A percentile compares a stretch with the other conserved stretches of the same genome.
phyloP scores from a whole-genome alignment of 2,329 filamentous ascomycete species.

The Hymenoscyphus infarciens region DNA sequence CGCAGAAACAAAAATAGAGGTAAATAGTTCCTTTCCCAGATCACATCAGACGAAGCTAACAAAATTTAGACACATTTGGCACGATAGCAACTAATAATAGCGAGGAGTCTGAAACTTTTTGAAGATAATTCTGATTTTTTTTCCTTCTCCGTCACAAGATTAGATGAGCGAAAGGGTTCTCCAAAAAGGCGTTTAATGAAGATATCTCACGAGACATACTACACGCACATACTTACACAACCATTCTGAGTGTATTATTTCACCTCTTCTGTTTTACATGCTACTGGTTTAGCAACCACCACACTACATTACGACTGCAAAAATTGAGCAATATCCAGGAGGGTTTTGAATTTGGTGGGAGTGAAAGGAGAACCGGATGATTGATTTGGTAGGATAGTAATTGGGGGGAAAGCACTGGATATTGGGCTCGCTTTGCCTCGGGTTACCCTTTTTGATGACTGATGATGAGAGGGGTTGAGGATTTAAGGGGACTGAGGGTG shows the following conservation, averaged over 20 bases:
- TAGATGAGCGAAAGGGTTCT: conserved; percentile 2
- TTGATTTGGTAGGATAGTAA: not conserved
- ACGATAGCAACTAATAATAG: conserved; percentile 44
- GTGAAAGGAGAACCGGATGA: not conserved
- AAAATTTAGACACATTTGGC: conserved; percentile 43
- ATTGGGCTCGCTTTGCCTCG: conserved; percentile 2
- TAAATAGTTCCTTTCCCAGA: conserved; percentile 35
- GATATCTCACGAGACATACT: conserved; percentile 7
- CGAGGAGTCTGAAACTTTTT: conserved; percentile 52
- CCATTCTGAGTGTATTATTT: not conserved
- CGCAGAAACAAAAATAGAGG: conserved; percentile 48
- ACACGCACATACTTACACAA: not conserved
- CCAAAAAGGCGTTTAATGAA: conserved; percentile 2
- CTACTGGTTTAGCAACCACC: not conserved
- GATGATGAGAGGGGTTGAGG: not conserved
- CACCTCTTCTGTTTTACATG: not conserved
- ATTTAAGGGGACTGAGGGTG: not conserved
- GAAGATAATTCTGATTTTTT: conserved; percentile 1
- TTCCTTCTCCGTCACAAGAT: conserved; percentile 6
- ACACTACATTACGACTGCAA: not conserved
- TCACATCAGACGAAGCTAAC: not conserved
- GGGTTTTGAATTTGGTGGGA: not conserved
- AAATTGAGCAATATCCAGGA: not conserved
- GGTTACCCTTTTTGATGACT: not conserved
- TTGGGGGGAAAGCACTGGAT: not conserved